These are phyloP conservation scores for Globisporangium mamillatum DNA, from an alignment of 352 stramenopile species.

Conservation along the genomic window DNA sequence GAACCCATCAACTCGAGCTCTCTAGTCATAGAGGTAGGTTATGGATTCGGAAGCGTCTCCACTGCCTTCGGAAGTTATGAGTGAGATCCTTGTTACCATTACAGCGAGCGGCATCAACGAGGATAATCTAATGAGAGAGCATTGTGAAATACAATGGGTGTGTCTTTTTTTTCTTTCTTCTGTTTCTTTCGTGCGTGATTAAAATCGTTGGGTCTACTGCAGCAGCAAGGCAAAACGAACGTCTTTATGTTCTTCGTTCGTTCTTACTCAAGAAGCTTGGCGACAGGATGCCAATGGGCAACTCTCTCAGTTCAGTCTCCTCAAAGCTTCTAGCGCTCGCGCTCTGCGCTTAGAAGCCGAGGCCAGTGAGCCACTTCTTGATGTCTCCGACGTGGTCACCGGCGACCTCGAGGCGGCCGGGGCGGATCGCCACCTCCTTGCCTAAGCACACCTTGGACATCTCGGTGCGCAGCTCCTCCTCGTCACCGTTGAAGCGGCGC, in stretches of 20 bases:
- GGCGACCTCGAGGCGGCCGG: constrained; percentile 73
- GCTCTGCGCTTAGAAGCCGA: constrained; percentile 62
- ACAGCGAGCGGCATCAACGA: neutral
- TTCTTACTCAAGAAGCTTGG: neutral
- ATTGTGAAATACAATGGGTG: neutral
- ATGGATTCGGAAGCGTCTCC: neutral
- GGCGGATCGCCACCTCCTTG: constrained; percentile 65
- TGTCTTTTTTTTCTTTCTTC: neutral
- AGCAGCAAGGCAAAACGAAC: neutral
- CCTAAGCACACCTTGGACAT: constrained; percentile 85
- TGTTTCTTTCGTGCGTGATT: neutral
- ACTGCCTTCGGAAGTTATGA: neutral
- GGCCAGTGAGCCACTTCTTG: constrained; percentile 82
- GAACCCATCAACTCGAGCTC: neutral
- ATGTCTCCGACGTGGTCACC: constrained; percentile 68
- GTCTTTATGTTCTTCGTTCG: constrained; percentile 2
- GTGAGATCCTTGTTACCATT: no score
- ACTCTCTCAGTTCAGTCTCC: neutral
- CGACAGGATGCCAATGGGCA: neutral
- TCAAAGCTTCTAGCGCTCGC: neutral
- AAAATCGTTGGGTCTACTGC: constrained; percentile 1
- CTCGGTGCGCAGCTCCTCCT: constrained; percentile 69
- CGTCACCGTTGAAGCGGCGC: constrained; percentile 76
- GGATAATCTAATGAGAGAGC: neutral
- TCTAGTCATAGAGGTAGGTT: neutral